Percentiles rank a stretch among this genome's conserved stretches.
Evolutionary conservation across 2,329 filamentous ascomycete species (phyloP).

Genomic region (Clarireedia hainanense): DNA sequence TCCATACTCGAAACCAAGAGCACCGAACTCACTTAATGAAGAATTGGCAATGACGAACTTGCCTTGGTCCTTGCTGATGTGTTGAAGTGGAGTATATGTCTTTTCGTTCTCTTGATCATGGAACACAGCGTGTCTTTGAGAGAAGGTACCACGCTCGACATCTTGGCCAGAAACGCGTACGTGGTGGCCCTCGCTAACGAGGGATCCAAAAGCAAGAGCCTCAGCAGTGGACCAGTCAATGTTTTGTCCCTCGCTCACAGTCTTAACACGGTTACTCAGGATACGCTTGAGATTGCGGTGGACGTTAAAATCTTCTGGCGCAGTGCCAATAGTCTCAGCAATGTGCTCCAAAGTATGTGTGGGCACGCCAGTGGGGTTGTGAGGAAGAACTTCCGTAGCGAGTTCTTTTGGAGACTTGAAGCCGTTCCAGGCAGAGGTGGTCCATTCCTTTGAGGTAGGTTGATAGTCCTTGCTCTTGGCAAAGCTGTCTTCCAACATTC

Average conservation of each 20-base stretch:
- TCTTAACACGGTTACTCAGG: conserved; percentile 80
- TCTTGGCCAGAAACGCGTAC: conserved; percentile 97
- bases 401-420: conserved; percentile 99
- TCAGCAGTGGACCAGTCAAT: conserved; percentile 98
- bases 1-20: conserved; percentile 94
- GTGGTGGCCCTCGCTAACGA: conserved; percentile 90
- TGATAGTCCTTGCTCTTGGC: conserved; percentile 96
- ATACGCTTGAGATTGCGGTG: conserved; percentile 98
- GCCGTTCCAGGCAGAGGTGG: conserved; percentile 97
- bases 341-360: conserved; percentile 69
- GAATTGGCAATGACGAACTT: conserved; percentile 98
- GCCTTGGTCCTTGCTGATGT: conserved; percentile 84
- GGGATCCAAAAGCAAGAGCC: conserved; percentile 85
- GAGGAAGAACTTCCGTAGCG: conserved; percentile 85
- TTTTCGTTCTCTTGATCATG: conserved; percentile 94
- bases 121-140: conserved; percentile 92
- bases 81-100: conserved; percentile 86
- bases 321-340: conserved; percentile 67
- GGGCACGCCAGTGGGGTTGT: conserved; percentile 79
- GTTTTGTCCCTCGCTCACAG: conserved; percentile 81
- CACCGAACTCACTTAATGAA: conserved; percentile 62
- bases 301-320: conserved; percentile 77
- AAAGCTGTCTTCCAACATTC: conserved; percentile 97
- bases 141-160: conserved; percentile 98
- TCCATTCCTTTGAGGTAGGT: conserved; percentile 94